Percentiles rank a stretch among this genome's conserved stretches.
phyloP scores from a whole-genome alignment of 352 stramenopile species.

The Salisapilia sapeloensis region DNA sequence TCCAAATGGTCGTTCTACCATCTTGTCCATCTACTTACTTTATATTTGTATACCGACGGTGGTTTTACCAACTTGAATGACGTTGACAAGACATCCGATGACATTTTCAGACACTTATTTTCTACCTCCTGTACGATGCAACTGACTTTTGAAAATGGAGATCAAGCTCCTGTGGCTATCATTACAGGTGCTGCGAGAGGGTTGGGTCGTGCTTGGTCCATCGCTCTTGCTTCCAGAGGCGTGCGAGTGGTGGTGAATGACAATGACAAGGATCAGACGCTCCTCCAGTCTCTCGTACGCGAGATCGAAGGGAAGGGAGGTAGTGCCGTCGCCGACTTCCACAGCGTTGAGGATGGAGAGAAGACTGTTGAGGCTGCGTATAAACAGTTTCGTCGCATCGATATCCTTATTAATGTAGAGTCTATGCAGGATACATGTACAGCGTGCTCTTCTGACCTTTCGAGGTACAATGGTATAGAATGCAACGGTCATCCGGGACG shows the following conservation, averaged over 20 bases:
- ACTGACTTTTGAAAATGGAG: constrained; percentile 24
- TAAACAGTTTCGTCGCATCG: constrained; percentile 25
- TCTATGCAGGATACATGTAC: no score
- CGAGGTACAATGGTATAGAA: constrained; percentile 17
- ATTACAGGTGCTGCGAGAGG: constrained; percentile 34
- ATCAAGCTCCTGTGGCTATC: constrained; percentile 38
- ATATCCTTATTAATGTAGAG: constrained; percentile 68
- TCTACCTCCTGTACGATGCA: no score
- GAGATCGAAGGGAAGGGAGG: constrained; percentile 15
- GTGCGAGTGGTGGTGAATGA: constrained; percentile 51
- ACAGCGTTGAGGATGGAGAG: constrained; percentile 25
- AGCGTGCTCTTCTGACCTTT: no score
- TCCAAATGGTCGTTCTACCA: no score
- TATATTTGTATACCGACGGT: no score
- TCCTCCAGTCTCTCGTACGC: constrained; percentile 23
- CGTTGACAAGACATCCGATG: no score
- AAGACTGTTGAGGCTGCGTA: constrained; percentile 24
- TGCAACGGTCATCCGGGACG: constrained; percentile 47
- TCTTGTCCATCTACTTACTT: no score
- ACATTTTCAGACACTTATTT: no score
- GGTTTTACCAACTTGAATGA: no score
- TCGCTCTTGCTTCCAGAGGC: constrained; percentile 23
- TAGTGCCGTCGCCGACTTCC: constrained; percentile 24
- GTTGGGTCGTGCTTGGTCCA: constrained; percentile 27
- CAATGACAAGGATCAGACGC: constrained; percentile 23